These are phyloP conservation scores for Histomonas meleagridis DNA, from an alignment of 208 protist species.

Conservation along the genomic window DNA sequence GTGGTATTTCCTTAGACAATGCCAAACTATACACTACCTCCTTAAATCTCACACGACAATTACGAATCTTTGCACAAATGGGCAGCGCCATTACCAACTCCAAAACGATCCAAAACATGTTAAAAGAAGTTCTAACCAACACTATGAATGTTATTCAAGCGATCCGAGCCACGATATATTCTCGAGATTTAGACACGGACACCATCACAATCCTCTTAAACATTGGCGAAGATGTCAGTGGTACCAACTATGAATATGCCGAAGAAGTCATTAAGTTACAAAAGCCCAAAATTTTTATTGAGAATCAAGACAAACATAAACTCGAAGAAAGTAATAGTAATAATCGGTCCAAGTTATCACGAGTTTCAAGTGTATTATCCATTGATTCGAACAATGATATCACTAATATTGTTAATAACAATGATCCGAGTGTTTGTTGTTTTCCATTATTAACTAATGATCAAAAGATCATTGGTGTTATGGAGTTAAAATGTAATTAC, in stretches of 20 bases:
- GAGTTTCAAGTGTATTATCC: not conserved
- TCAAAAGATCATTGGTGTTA: not conserved
- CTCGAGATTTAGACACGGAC: not conserved
- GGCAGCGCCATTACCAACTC: not conserved
- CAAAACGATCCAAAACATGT: not conserved
- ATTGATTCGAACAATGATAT: not conserved
- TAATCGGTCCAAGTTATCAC: not conserved
- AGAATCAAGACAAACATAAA: not conserved
- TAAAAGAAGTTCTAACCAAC: not conserved
- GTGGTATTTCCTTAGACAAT: slow-evolving; percentile 30
- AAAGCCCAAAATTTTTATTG: not conserved
- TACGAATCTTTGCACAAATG: not conserved
- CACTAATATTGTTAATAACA: not conserved
- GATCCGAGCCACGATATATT: not conserved
- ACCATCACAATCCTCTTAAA: not conserved
- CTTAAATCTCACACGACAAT: not conserved
- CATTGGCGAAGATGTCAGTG: not conserved
- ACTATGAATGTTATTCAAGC: not conserved
- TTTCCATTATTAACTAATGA: not conserved
- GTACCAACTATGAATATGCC: not conserved
- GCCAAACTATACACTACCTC: slow-evolving; percentile 7
- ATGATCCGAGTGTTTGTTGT: not conserved
- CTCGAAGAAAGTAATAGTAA: not conserved
- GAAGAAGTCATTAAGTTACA: not conserved
- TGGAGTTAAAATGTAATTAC: not conserved